Percentiles rank a stretch among this genome's conserved stretches.
Evolutionary conservation across 2,329 filamentous ascomycete genomes (phyloP).

Genomic region (Cladosporium colombiae): DNA sequence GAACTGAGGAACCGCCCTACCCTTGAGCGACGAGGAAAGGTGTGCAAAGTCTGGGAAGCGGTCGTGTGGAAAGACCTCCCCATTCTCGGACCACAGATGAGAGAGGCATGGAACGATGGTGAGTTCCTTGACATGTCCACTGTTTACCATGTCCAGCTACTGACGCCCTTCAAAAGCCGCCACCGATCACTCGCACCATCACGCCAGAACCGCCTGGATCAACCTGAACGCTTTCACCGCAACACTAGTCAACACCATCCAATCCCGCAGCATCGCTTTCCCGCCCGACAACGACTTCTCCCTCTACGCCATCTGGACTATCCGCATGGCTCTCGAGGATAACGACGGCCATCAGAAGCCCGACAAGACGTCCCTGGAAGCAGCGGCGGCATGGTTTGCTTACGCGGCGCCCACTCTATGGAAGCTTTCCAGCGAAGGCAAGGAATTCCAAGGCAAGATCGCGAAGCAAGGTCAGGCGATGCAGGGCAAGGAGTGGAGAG

Average conservation of each 20-base stretch:
- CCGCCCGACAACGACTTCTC: conserved; percentile 30
- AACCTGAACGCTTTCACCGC: conserved; percentile 37
- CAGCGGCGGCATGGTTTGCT: conserved; percentile 35
- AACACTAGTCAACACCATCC: conserved; percentile 28
- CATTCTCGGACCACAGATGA: conserved; percentile 33
- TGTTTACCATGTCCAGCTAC: background rate
- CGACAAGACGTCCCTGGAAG: conserved; percentile 27
- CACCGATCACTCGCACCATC: conserved; percentile 24
- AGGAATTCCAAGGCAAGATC: conserved; percentile 35
- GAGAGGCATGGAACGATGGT: conserved; percentile 37
- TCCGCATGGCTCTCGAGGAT: conserved; percentile 34
- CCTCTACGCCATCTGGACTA: conserved; percentile 34
- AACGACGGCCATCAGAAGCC: conserved; percentile 8
- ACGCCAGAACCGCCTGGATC: conserved; percentile 30
- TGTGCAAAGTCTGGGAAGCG: conserved; percentile 28
- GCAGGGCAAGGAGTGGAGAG: conserved; percentile 31
- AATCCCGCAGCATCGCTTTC: conserved; percentile 23
- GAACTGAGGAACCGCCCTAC: conserved; percentile 24
- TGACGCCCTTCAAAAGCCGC: conserved; percentile 23
- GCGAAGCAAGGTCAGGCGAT: conserved; percentile 31
- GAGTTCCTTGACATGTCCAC: background rate
- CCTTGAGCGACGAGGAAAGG: conserved; percentile 24
- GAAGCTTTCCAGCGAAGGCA: conserved; percentile 28
- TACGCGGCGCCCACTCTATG: conserved; percentile 31
- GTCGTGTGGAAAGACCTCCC: conserved; percentile 34